These are phyloP conservation scores for Middelhovenomyces tepae DNA, from an alignment of 805 yeast genomes.

Conservation along the genomic window DNA sequence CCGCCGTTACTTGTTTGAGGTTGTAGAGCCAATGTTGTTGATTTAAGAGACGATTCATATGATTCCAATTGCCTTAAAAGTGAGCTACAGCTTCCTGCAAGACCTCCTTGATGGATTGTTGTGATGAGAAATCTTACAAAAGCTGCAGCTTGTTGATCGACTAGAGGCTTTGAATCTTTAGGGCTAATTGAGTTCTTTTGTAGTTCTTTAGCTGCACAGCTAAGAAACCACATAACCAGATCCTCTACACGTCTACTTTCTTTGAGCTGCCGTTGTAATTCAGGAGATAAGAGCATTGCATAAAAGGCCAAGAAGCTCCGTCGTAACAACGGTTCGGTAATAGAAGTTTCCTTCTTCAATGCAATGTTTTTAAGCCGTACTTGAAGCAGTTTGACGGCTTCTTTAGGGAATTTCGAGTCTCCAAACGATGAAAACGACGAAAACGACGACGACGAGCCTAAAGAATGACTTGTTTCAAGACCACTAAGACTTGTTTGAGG, in stretches of 20 bases:
- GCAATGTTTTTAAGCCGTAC: constrained; percentile 27
- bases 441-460: constrained; percentile 1
- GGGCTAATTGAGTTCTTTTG: constrained; percentile 29
- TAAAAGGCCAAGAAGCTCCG: constrained; percentile 55
- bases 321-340: constrained; percentile 40
- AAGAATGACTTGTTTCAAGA: constrained; percentile 1
- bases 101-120: constrained; percentile 15
- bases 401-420: constrained; percentile 22
- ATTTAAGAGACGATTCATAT: constrained; percentile 11
- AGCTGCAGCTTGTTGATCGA: constrained; percentile 20
- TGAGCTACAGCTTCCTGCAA: constrained; percentile 5
- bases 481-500: constrained; percentile 2
- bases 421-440: constrained; percentile 17
- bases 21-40: constrained; percentile 7
- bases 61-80: constrained; percentile 21
- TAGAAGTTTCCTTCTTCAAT: constrained; percentile 22
- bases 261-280: constrained; percentile 26
- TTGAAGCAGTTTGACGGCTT: constrained; percentile 24
- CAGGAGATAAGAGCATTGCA: constrained; percentile 48
- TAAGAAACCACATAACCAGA: constrained; percentile 26
- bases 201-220: constrained; percentile 24
- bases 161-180: constrained; percentile 22
- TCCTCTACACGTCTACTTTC: constrained; percentile 30
- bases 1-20: constrained; percentile 7
- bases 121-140: constrained; percentile 24